Evolutionary conservation across 73 alveolate genomes (phyloP), one percentile per base, ranked within the genome.

Genomic region (Paramecium octaurelia): DNA sequence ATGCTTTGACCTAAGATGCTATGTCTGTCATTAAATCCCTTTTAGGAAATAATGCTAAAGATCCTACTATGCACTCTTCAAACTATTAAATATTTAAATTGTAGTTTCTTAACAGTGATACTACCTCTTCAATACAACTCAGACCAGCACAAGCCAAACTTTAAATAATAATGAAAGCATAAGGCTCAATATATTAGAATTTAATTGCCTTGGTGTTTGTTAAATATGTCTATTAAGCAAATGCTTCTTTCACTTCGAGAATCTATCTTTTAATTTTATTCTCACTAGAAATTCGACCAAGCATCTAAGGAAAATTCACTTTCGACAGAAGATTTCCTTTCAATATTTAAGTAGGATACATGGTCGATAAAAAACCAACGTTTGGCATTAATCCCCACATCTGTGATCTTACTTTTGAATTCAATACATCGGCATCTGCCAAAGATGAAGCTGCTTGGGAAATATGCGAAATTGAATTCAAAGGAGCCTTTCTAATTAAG

Each of bases 361-460:
- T 42, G 1, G 91, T 80, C 7, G 76, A 42, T 40, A 80, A 80
- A 80, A 80, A 80, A n/a, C 91, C 91, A 2, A 35, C 91, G 21
- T 80, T 80, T 12, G 91, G 91, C 91, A 80, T 80, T 24, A 80
- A 80, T 44, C 64, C 91, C 91, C 91, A 80, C 36, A 31, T 21
- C n/a, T 80, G 24, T 18, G 64, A 31, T 46, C 91, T 80, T 20
- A 80, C 75, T 48, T 80, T 80, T 24, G 91, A 44, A 80, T 80
- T 80, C 21, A 80, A 80, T 4, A 80, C 75, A 80, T 80, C 91
- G 0, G 91, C 70, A 43, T 80, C 91, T 43, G 91, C 44, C 12
- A 80, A 43, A 4, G 91, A 80, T 80, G 70, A 40, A 5, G 91
- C 91, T 23, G 91, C 91, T 44, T 3, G 0, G 12, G 91, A 59